These are phyloP conservation scores for Metschnikowia picachoensis DNA, from an alignment of 805 yeast genomes.

Conservation along the genomic window DNA sequence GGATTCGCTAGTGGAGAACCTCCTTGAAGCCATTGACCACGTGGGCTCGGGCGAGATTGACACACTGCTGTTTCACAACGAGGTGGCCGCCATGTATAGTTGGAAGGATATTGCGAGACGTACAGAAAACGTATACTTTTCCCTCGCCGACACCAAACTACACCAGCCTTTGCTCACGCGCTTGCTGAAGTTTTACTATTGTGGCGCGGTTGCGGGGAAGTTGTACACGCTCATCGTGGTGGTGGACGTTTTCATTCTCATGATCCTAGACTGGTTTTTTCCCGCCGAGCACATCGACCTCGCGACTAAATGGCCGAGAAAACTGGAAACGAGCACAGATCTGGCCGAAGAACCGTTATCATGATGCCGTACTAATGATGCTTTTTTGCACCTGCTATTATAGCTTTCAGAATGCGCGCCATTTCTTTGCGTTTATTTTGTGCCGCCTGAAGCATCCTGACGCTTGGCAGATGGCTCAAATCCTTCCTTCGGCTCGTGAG, in stretches of 20 bases:
- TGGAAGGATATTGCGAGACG: constrained; percentile 88
- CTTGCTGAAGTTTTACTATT: constrained; percentile 58
- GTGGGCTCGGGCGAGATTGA: constrained; percentile 59
- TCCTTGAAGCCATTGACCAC: constrained; percentile 62
- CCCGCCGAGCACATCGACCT: constrained; percentile 70
- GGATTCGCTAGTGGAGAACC: constrained; percentile 69
- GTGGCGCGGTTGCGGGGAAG: constrained; percentile 84
- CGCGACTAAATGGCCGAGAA: constrained; percentile 75
- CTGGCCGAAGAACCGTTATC: background rate
- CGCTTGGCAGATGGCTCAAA: background rate
- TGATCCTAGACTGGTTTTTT: constrained; percentile 62
- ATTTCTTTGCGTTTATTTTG: constrained; percentile 8
- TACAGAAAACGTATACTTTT: constrained; percentile 76
- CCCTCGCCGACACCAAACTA: constrained; percentile 36
- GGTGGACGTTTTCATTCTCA: constrained; percentile 67
- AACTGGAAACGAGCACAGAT: background rate
- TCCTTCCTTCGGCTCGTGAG: background rate
- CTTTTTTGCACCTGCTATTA: background rate
- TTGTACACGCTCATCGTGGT: constrained; percentile 76
- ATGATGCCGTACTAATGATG: background rate
- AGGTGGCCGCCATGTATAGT: constrained; percentile 77
- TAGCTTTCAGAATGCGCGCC: background rate
- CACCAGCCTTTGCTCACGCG: constrained; percentile 56
- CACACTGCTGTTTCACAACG: constrained; percentile 72
- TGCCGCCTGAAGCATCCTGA: constrained; percentile 3